Evolutionary conservation across 1,284 basidiomycete genomes (phyloP).

Genomic region (Moesziomyces parantarcticus): DNA sequence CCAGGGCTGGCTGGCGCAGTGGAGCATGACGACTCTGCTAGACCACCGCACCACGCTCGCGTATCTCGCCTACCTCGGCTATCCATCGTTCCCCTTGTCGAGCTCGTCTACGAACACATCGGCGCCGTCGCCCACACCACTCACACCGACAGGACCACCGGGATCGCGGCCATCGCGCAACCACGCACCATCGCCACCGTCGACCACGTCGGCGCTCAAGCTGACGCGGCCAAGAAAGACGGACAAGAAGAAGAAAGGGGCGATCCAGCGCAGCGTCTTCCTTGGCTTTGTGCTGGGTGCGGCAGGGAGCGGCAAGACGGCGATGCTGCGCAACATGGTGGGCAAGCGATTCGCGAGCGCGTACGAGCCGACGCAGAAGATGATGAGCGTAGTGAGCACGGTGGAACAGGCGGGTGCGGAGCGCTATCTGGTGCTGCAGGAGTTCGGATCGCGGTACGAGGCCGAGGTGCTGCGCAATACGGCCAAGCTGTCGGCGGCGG

Average conservation of each 20-base stretch:
- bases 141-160: slow-evolving; percentile 26
- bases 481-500: slow-evolving; percentile 89
- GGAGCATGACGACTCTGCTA: slow-evolving; percentile 98
- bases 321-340: slow-evolving; percentile 83
- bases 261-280: slow-evolving; percentile 62
- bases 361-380: slow-evolving; percentile 88
- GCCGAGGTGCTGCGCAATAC: slow-evolving; percentile 86
- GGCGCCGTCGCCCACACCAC: slow-evolving; percentile 27
- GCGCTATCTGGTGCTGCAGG: slow-evolving; percentile 92
- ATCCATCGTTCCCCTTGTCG: slow-evolving; percentile 70
- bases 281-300: slow-evolving; percentile 90
- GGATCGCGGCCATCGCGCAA: slow-evolving; percentile 43
- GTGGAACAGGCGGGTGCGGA: slow-evolving; percentile 94
- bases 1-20: slow-evolving; percentile 97
- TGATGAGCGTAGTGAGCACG: slow-evolving; percentile 90
- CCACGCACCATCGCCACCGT: slow-evolving; percentile 38
- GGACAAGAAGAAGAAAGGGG: slow-evolving; percentile 78
- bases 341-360: slow-evolving; percentile 74
- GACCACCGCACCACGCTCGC: slow-evolving; percentile 90
- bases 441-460: slow-evolving; percentile 87
- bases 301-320: slow-evolving; percentile 94
- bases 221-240: slow-evolving; percentile 71
- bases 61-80: slow-evolving; percentile 94
- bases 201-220: slow-evolving; percentile 61
- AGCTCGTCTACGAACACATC: slow-evolving; percentile 30